Base-by-base conservation (phyloP, 2,329 filamentous ascomycete species). In the Dendrostoma leiphaemia region DNA sequence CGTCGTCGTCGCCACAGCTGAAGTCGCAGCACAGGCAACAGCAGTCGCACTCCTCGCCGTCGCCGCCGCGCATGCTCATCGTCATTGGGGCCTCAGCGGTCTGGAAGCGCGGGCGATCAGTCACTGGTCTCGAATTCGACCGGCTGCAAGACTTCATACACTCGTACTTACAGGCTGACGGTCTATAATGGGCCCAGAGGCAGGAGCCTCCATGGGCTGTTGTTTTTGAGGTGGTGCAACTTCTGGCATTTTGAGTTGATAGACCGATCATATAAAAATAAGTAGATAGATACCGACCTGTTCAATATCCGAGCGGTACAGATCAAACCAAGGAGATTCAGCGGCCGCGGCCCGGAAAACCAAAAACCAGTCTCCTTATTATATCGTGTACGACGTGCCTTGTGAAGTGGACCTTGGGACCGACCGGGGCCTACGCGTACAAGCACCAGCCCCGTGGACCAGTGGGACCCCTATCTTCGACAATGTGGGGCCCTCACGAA, bases 11-110 rank as follows among this genome's bases (percentile, higher is more conserved):
- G 23, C 51, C 19, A 19, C 55, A 57, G 1, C 46, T 46, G 23
- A 46, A 48, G 38, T 43, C 37, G 12, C 51, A 57, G 4, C 51
- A 52, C 10, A 52, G 48, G 43, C 46, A 57, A 26, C 51, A 51
- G 38, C 48, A 51, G 29, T 51, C 51, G 19, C 55, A 57, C 3
- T 57, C 54, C 26, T 54, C 55, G 31, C 53, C 55, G n/a, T 47
- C 44, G 21, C 51, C 55, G 17, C 55, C 51, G 26, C 51, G 51
- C 17, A 57, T 23, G 24, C 37, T 48, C 48, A 57, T 38, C 24
- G 48, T 49, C 55, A 54, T 54, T 8, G 45, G 55, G 4, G 47
- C 46, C 55, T 54, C 51, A 34, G 28, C 41, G 4, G 26, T 34
- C 55, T 57, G 13, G n/a, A 21, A 10, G 17, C 1, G 28, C 7